phyloP scores from a whole-genome alignment of 805 yeast species.

The Kregervanrija fluxuum region DNA sequence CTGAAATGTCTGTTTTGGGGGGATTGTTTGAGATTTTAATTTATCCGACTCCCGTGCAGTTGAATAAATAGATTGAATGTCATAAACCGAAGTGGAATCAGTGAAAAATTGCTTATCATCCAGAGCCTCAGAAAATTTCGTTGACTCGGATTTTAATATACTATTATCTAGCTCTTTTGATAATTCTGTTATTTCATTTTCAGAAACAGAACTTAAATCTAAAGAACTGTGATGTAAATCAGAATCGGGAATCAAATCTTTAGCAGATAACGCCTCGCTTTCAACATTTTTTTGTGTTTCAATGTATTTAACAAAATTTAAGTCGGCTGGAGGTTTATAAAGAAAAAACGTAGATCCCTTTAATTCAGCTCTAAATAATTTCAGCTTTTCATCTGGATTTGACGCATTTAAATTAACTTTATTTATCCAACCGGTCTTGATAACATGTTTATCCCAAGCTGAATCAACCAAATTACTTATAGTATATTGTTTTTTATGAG shows the following conservation, averaged over 20 bases:
- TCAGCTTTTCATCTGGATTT: slow-evolving; percentile 28
- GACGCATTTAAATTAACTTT: slow-evolving; percentile 27
- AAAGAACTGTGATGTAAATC: slow-evolving; percentile 6
- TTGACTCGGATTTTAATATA: too few relatives aligned
- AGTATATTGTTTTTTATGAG: background rate
- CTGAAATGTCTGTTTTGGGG: too few relatives aligned
- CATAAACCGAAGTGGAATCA: too few relatives aligned
- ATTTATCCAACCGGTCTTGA: slow-evolving; percentile 59
- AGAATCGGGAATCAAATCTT: slow-evolving; percentile 2
- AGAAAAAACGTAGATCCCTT: slow-evolving; percentile 60
- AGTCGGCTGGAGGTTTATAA: slow-evolving; percentile 48
- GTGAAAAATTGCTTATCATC: too few relatives aligned
- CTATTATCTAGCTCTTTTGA: too few relatives aligned
- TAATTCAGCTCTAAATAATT: slow-evolving; percentile 57
- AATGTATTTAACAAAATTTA: slow-evolving; percentile 33
- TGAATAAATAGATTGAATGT: too few relatives aligned
- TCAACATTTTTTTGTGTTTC: slow-evolving; percentile 1
- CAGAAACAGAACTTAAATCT: background rate
- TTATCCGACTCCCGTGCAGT: too few relatives aligned
- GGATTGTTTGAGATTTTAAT: too few relatives aligned
- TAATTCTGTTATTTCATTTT: background rate
- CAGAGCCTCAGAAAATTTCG: too few relatives aligned
- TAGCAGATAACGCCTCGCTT: slow-evolving; percentile 3
- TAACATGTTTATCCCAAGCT: slow-evolving; percentile 27
- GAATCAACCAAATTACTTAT: slow-evolving; percentile 21